Evolutionary conservation across 768 basidiomycete species (phyloP).

Genomic region (Mrakia blollopis): DNA sequence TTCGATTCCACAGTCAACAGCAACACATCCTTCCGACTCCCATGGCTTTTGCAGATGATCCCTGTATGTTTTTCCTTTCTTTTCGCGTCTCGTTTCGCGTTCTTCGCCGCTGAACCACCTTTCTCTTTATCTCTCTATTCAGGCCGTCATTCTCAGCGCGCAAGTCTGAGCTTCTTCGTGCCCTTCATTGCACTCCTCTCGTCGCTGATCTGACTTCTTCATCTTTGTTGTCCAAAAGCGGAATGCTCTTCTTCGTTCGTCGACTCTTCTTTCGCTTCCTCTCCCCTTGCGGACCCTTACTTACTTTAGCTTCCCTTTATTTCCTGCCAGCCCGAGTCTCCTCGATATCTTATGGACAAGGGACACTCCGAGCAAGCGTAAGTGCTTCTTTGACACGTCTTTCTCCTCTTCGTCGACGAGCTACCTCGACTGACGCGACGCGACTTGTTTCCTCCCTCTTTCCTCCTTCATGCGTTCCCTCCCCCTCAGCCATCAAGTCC

Average conservation of each 20-base stretch:
- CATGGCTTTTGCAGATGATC: conserved; percentile 67
- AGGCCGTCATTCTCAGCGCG: background rate
- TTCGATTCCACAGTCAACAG: conserved; percentile 54
- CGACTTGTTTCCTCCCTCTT: background rate
- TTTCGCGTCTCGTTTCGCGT: conserved; percentile 31
- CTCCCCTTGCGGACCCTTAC: background rate
- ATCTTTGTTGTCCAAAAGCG: conserved; percentile 36
- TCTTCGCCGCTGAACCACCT: conserved; percentile 37
- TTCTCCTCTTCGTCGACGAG: background rate
- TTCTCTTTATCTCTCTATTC: background rate
- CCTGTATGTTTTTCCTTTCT: conserved; percentile 56
- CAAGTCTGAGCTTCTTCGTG: background rate
- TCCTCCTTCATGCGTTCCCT: background rate
- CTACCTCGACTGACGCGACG: too few species aligned
- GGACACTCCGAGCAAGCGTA: conserved; percentile 53
- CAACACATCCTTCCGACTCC: conserved; percentile 57
- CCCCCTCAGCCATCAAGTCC: conserved; percentile 50
- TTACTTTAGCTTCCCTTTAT: background rate
- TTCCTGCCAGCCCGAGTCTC: conserved; percentile 46
- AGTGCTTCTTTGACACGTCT: background rate
- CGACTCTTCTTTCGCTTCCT: background rate
- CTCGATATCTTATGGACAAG: conserved; percentile 55
- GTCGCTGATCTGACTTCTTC: background rate
- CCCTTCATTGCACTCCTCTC: background rate
- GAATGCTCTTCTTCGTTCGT: conserved; percentile 51